Percentiles rank a stretch among this genome's conserved stretches.
Evolutionary conservation across 1,139 yeast genomes (phyloP).

Genomic region (Hansenula sp.): DNA sequence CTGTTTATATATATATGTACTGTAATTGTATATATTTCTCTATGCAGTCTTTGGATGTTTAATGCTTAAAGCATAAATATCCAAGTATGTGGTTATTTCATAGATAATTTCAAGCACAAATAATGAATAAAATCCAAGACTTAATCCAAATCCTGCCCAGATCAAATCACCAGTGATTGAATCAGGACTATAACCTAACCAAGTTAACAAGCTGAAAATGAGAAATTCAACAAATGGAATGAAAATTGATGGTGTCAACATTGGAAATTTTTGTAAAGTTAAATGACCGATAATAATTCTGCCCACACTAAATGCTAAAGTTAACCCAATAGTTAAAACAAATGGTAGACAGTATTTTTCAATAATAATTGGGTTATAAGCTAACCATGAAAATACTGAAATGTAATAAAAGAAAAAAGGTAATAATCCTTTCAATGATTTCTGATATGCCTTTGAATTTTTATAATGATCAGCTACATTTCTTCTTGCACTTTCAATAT

Average conservation of each 20-base stretch:
- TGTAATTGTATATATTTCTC: too few species aligned
- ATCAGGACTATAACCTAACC: constrained; percentile 35
- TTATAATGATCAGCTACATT: constrained; percentile 60
- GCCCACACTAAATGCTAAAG: constrained; percentile 83
- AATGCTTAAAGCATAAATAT: constrained; percentile 79
- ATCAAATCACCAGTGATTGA: constrained; percentile 43
- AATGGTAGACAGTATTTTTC: constrained; percentile 51
- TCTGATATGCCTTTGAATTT: constrained; percentile 28
- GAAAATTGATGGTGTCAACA: constrained; percentile 62
- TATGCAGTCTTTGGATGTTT: constrained; percentile 63
- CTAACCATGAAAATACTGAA: constrained; percentile 43
- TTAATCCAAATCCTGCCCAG: constrained; percentile 73
- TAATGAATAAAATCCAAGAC: constrained; percentile 72
- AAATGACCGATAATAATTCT: constrained; percentile 86
- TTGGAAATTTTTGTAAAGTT: constrained; percentile 75
- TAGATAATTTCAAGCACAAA: constrained; percentile 78
- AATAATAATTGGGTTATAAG: constrained; percentile 42
- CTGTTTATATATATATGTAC: too few species aligned
- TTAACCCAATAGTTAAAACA: constrained; percentile 64
- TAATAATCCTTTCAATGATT: constrained; percentile 57
- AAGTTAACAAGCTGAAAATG: constrained; percentile 36
- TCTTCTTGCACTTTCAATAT: constrained; percentile 64
- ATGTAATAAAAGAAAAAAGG: constrained; percentile 71
- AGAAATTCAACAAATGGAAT: constrained; percentile 55
- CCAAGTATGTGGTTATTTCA: constrained; percentile 80